A percentile compares a stretch with the other conserved stretches of the same genome.
Evolutionary conservation across 441 rosid genomes (phyloP).

Genomic region (Gossypium aridum): DNA sequence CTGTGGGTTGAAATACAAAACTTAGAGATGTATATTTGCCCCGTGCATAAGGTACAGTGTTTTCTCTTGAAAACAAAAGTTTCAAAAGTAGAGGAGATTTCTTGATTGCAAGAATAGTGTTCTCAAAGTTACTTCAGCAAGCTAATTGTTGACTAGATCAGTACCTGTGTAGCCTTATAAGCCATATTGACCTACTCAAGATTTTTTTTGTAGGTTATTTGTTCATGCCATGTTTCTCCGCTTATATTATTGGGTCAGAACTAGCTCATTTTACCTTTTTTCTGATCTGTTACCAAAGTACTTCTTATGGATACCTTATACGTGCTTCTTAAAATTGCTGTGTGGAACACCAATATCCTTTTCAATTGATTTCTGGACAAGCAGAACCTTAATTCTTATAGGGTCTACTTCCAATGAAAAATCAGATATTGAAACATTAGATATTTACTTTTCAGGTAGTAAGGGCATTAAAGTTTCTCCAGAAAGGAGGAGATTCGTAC

Average conservation of each 20-base stretch:
- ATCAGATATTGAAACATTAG: slow-evolving; percentile 6
- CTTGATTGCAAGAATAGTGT: slow-evolving; percentile 1
- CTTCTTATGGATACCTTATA: neutral
- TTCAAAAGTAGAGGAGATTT: neutral
- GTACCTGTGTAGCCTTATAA: neutral
- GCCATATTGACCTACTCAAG: neutral
- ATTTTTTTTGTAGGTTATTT: neutral
- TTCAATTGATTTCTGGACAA: neutral
- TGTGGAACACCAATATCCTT: neutral
- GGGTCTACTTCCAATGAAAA: neutral
- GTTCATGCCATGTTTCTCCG: slow-evolving; percentile 1
- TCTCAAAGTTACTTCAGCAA: neutral
- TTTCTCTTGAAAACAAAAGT: neutral
- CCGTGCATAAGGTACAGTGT: neutral
- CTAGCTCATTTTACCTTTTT: neutral
- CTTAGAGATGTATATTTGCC: neutral
- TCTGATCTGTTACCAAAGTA: neutral
- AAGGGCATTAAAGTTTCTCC: slow-evolving; percentile 75
- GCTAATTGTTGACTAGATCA: neutral
- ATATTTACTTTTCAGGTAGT: slow-evolving; percentile 58
- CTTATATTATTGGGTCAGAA: slow-evolving; percentile 1
- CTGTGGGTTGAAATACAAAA: neutral
- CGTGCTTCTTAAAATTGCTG: neutral
- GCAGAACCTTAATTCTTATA: slow-evolving; percentile 4
- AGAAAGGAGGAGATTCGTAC: slow-evolving; percentile 45